These are phyloP conservation scores for Alternaria solani DNA, from an alignment of 2,329 filamentous ascomycete species.

Conservation along the genomic window DNA sequence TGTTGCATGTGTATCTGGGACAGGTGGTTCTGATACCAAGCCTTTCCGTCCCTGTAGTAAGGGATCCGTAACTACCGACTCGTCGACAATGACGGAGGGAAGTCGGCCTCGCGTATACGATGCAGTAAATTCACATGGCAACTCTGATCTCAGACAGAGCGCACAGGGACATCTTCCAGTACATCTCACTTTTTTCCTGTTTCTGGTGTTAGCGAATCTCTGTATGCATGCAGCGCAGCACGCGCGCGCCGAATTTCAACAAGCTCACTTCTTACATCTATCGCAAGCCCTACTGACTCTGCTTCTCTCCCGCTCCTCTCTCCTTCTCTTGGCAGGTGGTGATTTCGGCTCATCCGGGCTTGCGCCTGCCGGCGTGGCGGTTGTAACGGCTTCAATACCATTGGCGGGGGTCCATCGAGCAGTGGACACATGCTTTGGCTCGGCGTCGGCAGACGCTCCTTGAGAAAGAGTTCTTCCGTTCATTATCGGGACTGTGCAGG, in stretches of 20 bases:
- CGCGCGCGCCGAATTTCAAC: conserved; percentile 4
- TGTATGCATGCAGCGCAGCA: conserved; percentile 3
- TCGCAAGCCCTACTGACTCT: conserved; percentile 60
- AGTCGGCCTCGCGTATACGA: conserved; percentile 59
- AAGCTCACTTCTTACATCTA: conserved; percentile 57
- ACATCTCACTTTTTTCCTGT: conserved; percentile 50
- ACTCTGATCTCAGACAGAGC: conserved; percentile 41
- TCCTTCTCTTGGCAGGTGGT: conserved; percentile 43
- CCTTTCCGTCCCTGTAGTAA: conserved; percentile 25
- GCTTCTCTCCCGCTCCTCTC: conserved; percentile 48
- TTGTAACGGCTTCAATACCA: conserved; percentile 21
- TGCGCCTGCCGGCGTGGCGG: conserved; percentile 17
- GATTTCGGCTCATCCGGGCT: conserved; percentile 32
- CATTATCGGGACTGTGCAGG: conserved; percentile 3
- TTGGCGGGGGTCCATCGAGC: conserved; percentile 26
- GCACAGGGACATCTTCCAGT: conserved; percentile 48
- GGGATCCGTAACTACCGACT: conserved; percentile 32
- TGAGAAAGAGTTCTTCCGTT: conserved; percentile 2
- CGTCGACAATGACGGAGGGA: conserved; percentile 52
- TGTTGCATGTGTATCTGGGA: conserved; percentile 19
- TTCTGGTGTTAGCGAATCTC: conserved; percentile 17
- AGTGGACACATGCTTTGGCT: conserved; percentile 13
- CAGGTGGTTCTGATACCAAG: conserved; percentile 18
- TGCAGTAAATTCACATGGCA: conserved; percentile 60
- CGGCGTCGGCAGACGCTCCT: background rate